These are phyloP conservation scores for Candida gorgasii DNA, from an alignment of 805 yeast genomes.

Conservation along the genomic window DNA sequence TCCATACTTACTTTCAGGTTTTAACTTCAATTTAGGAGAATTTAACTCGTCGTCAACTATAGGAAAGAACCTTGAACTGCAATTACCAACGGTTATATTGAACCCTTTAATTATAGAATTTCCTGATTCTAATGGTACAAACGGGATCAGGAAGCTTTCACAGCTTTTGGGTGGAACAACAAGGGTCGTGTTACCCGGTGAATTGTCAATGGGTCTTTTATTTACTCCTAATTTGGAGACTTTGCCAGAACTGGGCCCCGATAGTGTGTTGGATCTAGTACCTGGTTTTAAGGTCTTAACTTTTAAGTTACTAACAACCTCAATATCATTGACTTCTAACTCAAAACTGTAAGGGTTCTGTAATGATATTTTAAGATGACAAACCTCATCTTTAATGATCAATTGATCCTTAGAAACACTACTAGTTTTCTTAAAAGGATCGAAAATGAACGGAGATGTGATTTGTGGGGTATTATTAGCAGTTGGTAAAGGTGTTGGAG, in stretches of 20 bases:
- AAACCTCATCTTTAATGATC: conserved; percentile 49
- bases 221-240: conserved; percentile 10
- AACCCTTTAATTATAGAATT: conserved; percentile 51
- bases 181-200: conserved; percentile 10
- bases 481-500: conserved; percentile 6
- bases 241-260: no score
- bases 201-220: neutral
- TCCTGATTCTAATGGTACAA: conserved; percentile 54
- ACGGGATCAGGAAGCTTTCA: conserved; percentile 42
- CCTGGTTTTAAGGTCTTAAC: conserved; percentile 29
- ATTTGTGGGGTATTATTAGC: conserved; percentile 2
- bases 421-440: conserved; percentile 46
- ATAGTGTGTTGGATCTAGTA: no score
- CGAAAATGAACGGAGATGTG: conserved; percentile 37
- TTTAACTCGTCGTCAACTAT: conserved; percentile 34
- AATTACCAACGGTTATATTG: conserved; percentile 50
- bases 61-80: conserved; percentile 46
- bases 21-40: neutral
- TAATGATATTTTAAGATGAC: conserved; percentile 55
- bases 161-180: conserved; percentile 28
- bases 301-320: conserved; percentile 33
- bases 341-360: conserved; percentile 84
- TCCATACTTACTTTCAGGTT: neutral
- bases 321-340: conserved; percentile 54
- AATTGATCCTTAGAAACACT: conserved; percentile 51